Evolutionary conservation across 2,329 filamentous ascomycete genomes (phyloP), one percentile per base, ranked within the genome.

Genomic region (Cercospora sp.): DNA sequence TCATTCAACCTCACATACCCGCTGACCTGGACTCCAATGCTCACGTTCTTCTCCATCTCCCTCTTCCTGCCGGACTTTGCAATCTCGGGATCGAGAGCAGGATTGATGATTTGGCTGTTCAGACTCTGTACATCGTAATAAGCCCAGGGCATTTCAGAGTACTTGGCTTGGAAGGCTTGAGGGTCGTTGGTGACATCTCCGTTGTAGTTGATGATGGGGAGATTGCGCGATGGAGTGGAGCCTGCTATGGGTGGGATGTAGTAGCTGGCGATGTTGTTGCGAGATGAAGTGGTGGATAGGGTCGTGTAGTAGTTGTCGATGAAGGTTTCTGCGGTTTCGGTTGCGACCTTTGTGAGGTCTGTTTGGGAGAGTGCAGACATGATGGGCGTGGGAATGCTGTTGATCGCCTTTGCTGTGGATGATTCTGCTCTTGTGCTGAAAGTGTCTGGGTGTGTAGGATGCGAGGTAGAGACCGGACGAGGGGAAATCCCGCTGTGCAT

Each of bases 21-120:
- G 75, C 87, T 91, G 63, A 93, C 88, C 67, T 89, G 86, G n/a
- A 96, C 86, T 39, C 90, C 80, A 68, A 96, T 84, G 73, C 89
- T 87, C 77, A 89, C 91, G 76, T 91, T 88, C 69, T 86, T 86
- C 64, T 85, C 84, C 63, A 74, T 72, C 51, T 79, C 77, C 66
- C 72, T 78, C 70, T 73, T 78, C 31, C 48, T 16, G 2, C 62
- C 62, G 75, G 70, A 73, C 68, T 71, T 74, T 10, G 69, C 68
- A 53, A 72, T 69, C 16, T 72, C 60, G 7, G 72, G 70, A 33
- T 69, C 69, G 28, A 76, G 39, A 39, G 70, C 85, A 10, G 87
- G 85, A 80, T 94, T 95, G 75, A 94, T 82, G 58, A 93, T 87
- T 72, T 96, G 92, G 67, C 88, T 89, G 79, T 96, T 91, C 73